Base-by-base conservation (phyloP, 2,329 filamentous ascomycete genomes). In the Pseudogymnoascus sp. region DNA sequence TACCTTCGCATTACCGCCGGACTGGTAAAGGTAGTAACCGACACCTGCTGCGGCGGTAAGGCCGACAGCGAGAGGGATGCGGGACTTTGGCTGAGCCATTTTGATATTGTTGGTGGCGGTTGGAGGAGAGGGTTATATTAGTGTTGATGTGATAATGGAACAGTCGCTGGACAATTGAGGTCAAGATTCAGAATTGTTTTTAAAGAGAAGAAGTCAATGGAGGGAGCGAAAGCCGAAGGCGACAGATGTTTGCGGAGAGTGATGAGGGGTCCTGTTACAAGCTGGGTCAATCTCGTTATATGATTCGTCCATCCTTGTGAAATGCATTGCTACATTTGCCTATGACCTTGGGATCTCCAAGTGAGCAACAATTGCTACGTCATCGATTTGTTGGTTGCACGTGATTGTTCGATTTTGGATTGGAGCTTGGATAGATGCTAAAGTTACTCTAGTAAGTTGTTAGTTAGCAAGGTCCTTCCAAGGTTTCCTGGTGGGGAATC, bases 21-120 rank as follows among this genome's bases (percentile, higher is more conserved):
- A 89, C 60, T 78, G 82, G 81, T 96, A 99, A 66, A 97, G 83
- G 80, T 97, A 97, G 82, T 96, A 97, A 45, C 89, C 91, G 63
- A 87, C 79, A 67, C 86, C 88, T 70, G 84, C 85, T 33, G 83
- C 88, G 67, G 84, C 86, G 64, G 81, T 83, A 68, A 86, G 76
- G 69, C 87, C 88, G 69, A 88, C 72, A 69, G 79, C 71, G 43
- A 74, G 71, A 62, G 77, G 68, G 65, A 74, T 66, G 66, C 73
- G 75, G 60, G 72, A 73, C 63, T 71, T 76, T 65, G 67, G 69
- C 66, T 71, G 68, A 35, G 71, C 71, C 72, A 74, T 74, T 74
- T 66, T 69, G 65, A 61, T 63, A 43, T 33, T 16, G 62, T 18
- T 55, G 49, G 6, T 55, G 28, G 49, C 21, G 49, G 8, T 33